phyloP scores from a whole-genome alignment of 129 eudicot species.

The Apium graveolens region DNA sequence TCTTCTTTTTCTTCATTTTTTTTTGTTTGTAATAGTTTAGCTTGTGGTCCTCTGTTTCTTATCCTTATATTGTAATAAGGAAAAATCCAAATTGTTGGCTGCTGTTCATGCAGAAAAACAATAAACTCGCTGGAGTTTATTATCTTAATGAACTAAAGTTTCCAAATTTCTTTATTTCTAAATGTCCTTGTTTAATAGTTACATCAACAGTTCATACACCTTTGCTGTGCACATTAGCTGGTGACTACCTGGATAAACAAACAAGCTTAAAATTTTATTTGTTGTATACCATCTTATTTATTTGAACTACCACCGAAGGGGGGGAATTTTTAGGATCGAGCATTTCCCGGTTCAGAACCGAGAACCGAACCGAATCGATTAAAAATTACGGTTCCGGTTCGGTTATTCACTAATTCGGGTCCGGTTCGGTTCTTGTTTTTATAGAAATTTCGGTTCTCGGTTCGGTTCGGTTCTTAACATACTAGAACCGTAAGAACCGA shows the following conservation, averaged over 20 bases:
- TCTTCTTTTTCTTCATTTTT: too few species aligned
- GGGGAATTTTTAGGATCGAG: too few species aligned
- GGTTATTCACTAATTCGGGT: too few species aligned
- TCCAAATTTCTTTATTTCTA: neutral
- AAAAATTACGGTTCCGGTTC: too few species aligned
- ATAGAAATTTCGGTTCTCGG: too few species aligned
- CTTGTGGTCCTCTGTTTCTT: neutral
- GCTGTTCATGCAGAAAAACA: constrained; percentile 16
- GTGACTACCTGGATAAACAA: neutral
- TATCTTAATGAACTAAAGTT: neutral
- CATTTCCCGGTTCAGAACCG: too few species aligned
- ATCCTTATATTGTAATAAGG: constrained; percentile 4
- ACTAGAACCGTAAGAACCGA: too few species aligned
- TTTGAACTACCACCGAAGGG: too few species aligned
- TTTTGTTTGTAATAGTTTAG: neutral
- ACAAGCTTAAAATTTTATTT: too few species aligned
- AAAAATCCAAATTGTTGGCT: constrained; percentile 13
- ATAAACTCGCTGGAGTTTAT: constrained; percentile 6
- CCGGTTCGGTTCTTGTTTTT: too few species aligned
- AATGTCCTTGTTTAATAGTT: neutral
- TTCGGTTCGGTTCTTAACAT: too few species aligned
- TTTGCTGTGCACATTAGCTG: neutral
- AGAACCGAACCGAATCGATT: too few species aligned
- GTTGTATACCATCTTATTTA: neutral
- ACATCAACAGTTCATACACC: neutral